Evolutionary conservation across 106 monocot genomes (phyloP).

Genomic region (Dioscorea alata): DNA sequence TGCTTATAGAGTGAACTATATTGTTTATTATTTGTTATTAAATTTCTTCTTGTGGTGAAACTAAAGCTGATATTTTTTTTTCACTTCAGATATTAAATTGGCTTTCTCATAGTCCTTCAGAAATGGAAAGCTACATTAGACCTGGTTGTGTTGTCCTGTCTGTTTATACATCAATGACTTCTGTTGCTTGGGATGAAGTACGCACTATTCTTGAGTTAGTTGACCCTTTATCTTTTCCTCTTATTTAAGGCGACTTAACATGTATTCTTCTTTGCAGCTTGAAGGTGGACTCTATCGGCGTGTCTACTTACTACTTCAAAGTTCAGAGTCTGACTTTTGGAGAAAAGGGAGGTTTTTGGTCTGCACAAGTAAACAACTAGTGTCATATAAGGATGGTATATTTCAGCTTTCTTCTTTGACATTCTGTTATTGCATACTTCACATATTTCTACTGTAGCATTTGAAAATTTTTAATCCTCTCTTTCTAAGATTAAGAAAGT

Average conservation of each 20-base stretch:
- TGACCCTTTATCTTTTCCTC: no score
- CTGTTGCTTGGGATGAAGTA: constrained; percentile 58
- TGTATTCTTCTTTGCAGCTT: constrained; percentile 40
- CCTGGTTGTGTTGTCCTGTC: constrained; percentile 95
- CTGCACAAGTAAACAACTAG: constrained; percentile 51
- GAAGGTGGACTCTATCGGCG: constrained; percentile 58
- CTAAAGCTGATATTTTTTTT: neutral
- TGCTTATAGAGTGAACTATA: no score
- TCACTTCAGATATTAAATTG: constrained; percentile 74
- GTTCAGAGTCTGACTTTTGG: constrained; percentile 77
- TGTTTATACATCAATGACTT: constrained; percentile 75
- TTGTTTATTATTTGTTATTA: neutral
- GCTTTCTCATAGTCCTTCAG: constrained; percentile 84
- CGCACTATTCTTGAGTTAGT: no score
- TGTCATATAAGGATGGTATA: constrained; percentile 87
- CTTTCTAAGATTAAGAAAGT: no score
- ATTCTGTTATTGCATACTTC: no score
- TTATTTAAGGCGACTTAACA: no score
- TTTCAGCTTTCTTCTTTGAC: neutral
- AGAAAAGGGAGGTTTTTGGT: constrained; percentile 80
- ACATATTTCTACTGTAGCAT: no score
- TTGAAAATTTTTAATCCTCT: no score
- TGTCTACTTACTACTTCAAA: constrained; percentile 52
- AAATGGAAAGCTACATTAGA: constrained; percentile 97
- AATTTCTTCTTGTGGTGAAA: neutral